Base-by-base conservation (phyloP, 2,329 filamentous ascomycete species). In the Microdochium nivale region DNA sequence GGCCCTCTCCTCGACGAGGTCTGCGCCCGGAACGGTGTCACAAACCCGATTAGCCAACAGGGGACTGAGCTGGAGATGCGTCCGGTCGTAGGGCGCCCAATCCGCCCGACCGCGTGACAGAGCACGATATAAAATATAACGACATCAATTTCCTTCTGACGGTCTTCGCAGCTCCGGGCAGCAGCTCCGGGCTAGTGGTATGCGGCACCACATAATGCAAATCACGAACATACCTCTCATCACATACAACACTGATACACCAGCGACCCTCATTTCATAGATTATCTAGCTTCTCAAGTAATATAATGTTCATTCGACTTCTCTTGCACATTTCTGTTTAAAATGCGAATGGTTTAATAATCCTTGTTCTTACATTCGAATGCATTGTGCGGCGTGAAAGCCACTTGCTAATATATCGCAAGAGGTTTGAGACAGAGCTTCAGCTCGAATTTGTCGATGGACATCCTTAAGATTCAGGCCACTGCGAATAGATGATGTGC, bases 1-100 rank as follows among this genome's bases (percentile, higher is more conserved):
- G 87, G 87, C 0, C 77, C 77, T 3, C 72, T 82, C 3, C 74
- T 92, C 2, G 68, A 78, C 27, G 64, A 75, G 25, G 62, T 89
- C 51, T 79, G 77, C 58, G 67, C 62, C 47, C 67, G 75, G 52
- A 68, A 70, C 52, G 58, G 65, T 1, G 62, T 77, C 14, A 24
- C 58, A 19, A 56, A 56, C 10, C 49, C 57, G 2, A 55, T 60
- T 2, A 57, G 54, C 23, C 58, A 57, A 11, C 58, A 60, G 19
- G 55, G 52, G 21, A 53, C 53, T 11, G 58, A 56, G 19, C 53
- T 67, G 16, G 65, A 68, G 52, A 63, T 69, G 65, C 61, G 56
- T 44, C 56, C 62, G 44, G 37, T 64, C 7, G 9, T 23, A 23
- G 16, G 7, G 40, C 35, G 35, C 16, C 11, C 14, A 13, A 19